phyloP scores from a whole-genome alignment of 208 protist species.

The Trypanosomatidae sp. region DNA sequence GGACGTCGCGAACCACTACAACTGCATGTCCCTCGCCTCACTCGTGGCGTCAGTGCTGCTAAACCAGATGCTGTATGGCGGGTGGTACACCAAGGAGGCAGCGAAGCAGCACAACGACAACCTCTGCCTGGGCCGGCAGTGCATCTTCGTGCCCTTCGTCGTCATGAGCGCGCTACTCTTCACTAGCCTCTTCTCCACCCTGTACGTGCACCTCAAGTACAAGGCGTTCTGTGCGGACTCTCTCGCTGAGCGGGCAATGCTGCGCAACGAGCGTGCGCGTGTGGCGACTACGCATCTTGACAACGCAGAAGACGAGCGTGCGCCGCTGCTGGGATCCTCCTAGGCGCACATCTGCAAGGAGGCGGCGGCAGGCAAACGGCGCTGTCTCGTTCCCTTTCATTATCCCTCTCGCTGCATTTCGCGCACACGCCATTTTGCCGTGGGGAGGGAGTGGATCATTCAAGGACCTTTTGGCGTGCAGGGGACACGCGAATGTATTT shows the following conservation, averaged over 20 bases:
- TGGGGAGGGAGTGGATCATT: too few species aligned
- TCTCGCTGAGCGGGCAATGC: background rate
- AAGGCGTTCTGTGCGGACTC: constrained; percentile 24
- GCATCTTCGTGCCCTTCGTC: constrained; percentile 60
- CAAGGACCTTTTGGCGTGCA: too few species aligned
- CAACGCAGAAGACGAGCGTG: too few species aligned
- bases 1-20: constrained; percentile 82
- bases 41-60: constrained; percentile 54
- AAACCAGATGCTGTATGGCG: constrained; percentile 75
- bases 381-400: too few species aligned
- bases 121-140: constrained; percentile 60
- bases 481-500: too few species aligned
- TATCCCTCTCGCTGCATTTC: too few species aligned
- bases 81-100: constrained; percentile 70
- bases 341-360: too few species aligned
- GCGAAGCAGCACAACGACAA: constrained; percentile 44
- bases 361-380: too few species aligned
- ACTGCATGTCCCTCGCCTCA: constrained; percentile 55
- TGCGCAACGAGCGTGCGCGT: too few species aligned
- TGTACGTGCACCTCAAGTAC: constrained; percentile 66
- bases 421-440: too few species aligned
- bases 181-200: constrained; percentile 39
- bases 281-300: too few species aligned
- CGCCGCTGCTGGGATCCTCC: too few species aligned
- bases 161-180: constrained; percentile 44